Conservation (phyloP, 2,329 filamentous ascomycete species). For the Diaporthe destruens region DNA sequence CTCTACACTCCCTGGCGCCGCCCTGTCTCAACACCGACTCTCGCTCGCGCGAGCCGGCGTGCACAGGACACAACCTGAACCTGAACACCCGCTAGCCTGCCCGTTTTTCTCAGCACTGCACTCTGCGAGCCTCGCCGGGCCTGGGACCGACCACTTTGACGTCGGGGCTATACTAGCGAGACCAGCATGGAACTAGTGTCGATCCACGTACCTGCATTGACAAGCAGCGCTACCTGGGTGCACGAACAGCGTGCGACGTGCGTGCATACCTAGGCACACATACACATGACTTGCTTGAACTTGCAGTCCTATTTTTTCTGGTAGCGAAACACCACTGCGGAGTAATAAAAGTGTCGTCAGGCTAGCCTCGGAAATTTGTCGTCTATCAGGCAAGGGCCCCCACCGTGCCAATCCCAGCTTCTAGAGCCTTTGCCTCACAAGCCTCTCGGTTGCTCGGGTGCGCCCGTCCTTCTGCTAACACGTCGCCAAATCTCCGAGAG, state of each 20-base stretch:
- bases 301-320: not conserved
- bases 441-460: too few relatives aligned
- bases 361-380: conserved; percentile 14
- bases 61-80: conserved; percentile 21
- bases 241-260: not conserved
- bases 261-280: not conserved
- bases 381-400: conserved; percentile 23
- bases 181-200: not conserved
- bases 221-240: conserved; percentile 18
- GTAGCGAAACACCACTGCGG: conserved; percentile 18
- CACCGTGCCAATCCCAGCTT: not conserved
- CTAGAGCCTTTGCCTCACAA: not conserved
- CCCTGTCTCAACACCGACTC: not conserved
- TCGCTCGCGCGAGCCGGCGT: conserved; percentile 1
- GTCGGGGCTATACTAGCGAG: conserved; percentile 27
- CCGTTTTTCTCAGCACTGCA: conserved; percentile 25
- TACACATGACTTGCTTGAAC: not conserved
- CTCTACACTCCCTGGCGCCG: not conserved
- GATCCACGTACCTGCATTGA: conserved; percentile 30
- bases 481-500: conserved; percentile 9
- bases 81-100: conserved; percentile 17
- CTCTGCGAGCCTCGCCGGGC: not conserved
- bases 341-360: not conserved
- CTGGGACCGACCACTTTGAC: conserved; percentile 11
- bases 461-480: not conserved